Base-by-base conservation (phyloP, 1,139 yeast species). In the Nakaseomyces delphensis region DNA sequence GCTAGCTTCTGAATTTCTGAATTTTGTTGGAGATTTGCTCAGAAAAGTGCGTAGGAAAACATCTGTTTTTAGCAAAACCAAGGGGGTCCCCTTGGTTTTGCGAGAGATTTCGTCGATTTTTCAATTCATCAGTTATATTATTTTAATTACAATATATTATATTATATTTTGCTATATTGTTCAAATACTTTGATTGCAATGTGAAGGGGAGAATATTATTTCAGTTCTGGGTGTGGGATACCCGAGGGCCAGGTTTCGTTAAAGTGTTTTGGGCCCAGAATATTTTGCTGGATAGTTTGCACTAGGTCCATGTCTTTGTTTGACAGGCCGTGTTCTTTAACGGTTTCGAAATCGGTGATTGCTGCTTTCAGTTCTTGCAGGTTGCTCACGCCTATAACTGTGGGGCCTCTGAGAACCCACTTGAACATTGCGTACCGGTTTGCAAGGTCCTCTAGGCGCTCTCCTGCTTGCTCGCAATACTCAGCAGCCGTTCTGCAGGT, bases 381-480 rank as follows among this genome's bases (percentile, higher is more conserved):
- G 25, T 64, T 74, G 30, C 85, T 76, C 7, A 83, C 79, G 0
- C 96, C 96, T 44, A 86, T 64, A 3, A 86, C 93, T 3, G 86
- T 76, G 2, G 79, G 73, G 1, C 80, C 78, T 13, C 43, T 42
- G 4, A 54, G 54, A 21, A 68, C 51, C 83, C 91, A 83, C 41
- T 71, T 66, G 42, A 74, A 66, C 37, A 83, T 66, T 0, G 95
- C 91, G 59, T 71, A 89, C 46, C 93, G 67, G 0, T 85, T 79
- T 3, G 96, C 85, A 49, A 87, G 63, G 47, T 83, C 93, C 0
- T 96, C 95, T 48, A 89, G 65, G 47, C 84, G 93, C 3, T 74
- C 67, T 15, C 66, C 62, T 15, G 69, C 55, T 2, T 71, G 60
- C 76, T 66, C 36, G 29, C 56, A 50, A 38, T 54, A 55, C 14